Percentiles rank a stretch among this genome's conserved stretches.
These are phyloP conservation scores for Phaeotremella fagi DNA, from an alignment of 768 basidiomycete species.

Conservation along the genomic window DNA sequence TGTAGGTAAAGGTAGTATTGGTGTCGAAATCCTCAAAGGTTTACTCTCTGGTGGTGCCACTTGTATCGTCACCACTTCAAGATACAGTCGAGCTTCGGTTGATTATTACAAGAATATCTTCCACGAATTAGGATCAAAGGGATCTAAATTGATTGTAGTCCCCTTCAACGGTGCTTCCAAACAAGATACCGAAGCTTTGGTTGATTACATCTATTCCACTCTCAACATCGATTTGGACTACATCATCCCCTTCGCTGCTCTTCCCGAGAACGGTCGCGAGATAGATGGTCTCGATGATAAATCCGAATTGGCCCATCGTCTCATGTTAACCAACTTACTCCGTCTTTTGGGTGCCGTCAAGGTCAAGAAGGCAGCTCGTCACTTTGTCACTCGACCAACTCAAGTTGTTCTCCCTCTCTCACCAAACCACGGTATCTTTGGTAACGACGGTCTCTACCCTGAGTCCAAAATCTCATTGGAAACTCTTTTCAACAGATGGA, in stretches of 20 bases:
- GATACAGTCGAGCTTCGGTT: constrained; percentile 83
- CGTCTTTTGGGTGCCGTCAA: constrained; percentile 96
- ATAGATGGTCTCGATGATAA: constrained; percentile 96
- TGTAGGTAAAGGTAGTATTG: constrained; percentile 96
- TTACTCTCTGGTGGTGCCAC: constrained; percentile 93
- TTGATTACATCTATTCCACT: constrained; percentile 95
- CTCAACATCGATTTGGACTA: constrained; percentile 97
- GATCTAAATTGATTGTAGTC: constrained; percentile 94
- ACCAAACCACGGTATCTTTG: constrained; percentile 96
- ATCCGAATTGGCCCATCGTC: constrained; percentile 94
- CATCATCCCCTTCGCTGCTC: constrained; percentile 95
- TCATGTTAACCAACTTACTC: constrained; percentile 96
- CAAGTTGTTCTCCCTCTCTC: constrained; percentile 97
- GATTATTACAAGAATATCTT: constrained; percentile 98
- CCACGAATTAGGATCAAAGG: constrained; percentile 89
- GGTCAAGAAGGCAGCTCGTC: constrained; percentile 92
- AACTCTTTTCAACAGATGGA: constrained; percentile 97
- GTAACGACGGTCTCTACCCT: constrained; percentile 94
- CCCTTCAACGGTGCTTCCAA: constrained; percentile 99
- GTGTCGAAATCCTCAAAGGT: constrained; percentile 95
- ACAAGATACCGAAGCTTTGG: constrained; percentile 94
- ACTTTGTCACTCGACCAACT: constrained; percentile 95
- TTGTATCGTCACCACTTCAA: constrained; percentile 95
- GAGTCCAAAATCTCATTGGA: constrained; percentile 98
- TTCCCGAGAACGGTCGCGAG: constrained; percentile 97